Base-by-base conservation (phyloP, 495 filamentous ascomycete genomes). In the Peziza echinospora region DNA sequence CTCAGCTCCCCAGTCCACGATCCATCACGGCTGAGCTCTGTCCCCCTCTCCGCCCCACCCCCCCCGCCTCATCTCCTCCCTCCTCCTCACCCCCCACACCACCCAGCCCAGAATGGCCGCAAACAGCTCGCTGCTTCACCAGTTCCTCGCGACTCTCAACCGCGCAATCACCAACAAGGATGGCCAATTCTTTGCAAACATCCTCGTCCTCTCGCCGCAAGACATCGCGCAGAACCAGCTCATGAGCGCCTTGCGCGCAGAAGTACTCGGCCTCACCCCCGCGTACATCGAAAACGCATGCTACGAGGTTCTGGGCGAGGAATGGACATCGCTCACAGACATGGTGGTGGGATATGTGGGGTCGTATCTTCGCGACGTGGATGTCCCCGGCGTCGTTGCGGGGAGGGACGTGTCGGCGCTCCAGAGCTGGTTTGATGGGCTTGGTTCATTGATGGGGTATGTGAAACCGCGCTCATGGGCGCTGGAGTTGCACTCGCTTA, bases 261-360 rank as follows among this genome's bases (percentile, higher is more conserved):
- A 55, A n/a, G 52, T 55, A 16, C 10, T 42, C 41, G 9, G n/a
- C 4, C 30, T 37, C 30, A 37, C 43, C 34, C 42, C 45, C 45
- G 10, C 34, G 41, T 21, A 39, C 53, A 3, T 47, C 51, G 17
- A 52, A 51, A 24, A 42, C 21, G 13, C 44, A 43, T 28, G 21
- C 39, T 6, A 48, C 47, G 19, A 26, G 42, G 23, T 44, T 5
- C 45, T 58, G 11, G 49, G 48, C 13, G 55, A 58, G 13, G 55
- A 58, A 16, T 58, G 55, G 55, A 45, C 30, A 1, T 47, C 47
- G 5, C 51, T 58, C 43, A 57, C 45, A 5, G 55, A 58, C n/a
- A 44, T 58, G 6, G 45, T 58, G 10, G 37, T 58, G 11, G 45
- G 45, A 1, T 58, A 58, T 24, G 26, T 57, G 19, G 47, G 47